Evolutionary conservation across 2,329 filamentous ascomycete genomes (phyloP).

Genomic region (Ceratocystiopsis sp.): DNA sequence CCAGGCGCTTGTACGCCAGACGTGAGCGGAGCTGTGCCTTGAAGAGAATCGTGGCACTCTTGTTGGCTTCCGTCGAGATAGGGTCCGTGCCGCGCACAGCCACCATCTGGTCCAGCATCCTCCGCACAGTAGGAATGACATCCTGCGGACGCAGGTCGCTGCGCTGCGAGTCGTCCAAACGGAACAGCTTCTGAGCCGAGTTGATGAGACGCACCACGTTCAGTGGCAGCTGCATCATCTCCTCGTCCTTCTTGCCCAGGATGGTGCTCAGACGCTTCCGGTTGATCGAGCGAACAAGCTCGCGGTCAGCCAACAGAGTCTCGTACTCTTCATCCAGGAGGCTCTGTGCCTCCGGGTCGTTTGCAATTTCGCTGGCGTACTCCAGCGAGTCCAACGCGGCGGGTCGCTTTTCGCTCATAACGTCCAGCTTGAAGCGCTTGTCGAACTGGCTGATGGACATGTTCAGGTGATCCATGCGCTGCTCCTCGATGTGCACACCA

Average conservation of each 20-base stretch:
- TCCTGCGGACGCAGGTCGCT: constrained; percentile 83
- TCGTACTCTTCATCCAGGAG: constrained; percentile 84
- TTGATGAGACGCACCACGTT: constrained; percentile 86
- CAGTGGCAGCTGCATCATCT: constrained; percentile 78
- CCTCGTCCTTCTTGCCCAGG: constrained; percentile 49
- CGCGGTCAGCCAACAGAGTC: constrained; percentile 54
- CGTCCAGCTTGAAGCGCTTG: constrained; percentile 68
- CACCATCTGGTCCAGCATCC: constrained; percentile 58
- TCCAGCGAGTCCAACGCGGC: constrained; percentile 60
- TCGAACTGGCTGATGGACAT: constrained; percentile 65
- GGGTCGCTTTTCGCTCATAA: constrained; percentile 48
- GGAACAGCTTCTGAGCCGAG: constrained; percentile 77
- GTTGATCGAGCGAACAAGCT: constrained; percentile 54
- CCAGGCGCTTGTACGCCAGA: constrained; percentile 82
- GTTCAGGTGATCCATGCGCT: constrained; percentile 72
- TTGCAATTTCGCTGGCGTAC: constrained; percentile 69
- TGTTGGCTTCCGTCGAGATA: constrained; percentile 72
- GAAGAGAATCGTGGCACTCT: constrained; percentile 77
- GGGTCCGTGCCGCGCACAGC: constrained; percentile 74
- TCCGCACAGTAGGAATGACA: constrained; percentile 63
- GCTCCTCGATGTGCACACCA: constrained; percentile 83
- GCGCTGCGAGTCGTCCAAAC: constrained; percentile 67
- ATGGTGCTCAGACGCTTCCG: constrained; percentile 17
- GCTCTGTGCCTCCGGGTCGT: constrained; percentile 73
- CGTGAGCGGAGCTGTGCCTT: constrained; percentile 82